phyloP scores from a whole-genome alignment of 2,329 filamentous ascomycete species.

The Rachicladosporium sp. region DNA sequence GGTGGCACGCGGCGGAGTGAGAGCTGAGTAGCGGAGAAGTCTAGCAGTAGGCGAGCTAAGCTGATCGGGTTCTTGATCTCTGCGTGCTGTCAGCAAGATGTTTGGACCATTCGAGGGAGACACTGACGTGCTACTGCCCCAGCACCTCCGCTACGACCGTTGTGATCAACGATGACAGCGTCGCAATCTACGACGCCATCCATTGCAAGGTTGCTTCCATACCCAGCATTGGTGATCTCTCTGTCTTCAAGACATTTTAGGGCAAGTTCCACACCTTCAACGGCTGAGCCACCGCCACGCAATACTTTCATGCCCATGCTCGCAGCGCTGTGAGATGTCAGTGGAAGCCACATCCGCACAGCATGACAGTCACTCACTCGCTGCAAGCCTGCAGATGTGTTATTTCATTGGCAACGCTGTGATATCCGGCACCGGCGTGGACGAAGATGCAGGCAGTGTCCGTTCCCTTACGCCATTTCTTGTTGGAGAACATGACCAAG shows the following conservation, averaged over 20 bases:
- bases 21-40: conserved; percentile 62
- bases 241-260: conserved; percentile 81
- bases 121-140: conserved; percentile 80
- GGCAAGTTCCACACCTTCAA: conserved; percentile 82
- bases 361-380: conserved; percentile 50
- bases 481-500: conserved; percentile 27
- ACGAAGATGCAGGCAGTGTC: conserved; percentile 73
- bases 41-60: conserved; percentile 70
- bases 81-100: conserved; percentile 27
- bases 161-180: conserved; percentile 82
- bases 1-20: conserved; percentile 81
- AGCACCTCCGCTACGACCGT: conserved; percentile 82
- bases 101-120: neutral
- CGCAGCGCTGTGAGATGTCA: conserved; percentile 53
- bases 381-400: conserved; percentile 77
- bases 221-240: conserved; percentile 93
- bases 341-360: conserved; percentile 1
- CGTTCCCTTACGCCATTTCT: conserved; percentile 26
- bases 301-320: conserved; percentile 71
- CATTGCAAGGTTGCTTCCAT: conserved; percentile 85
- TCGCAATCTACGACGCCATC: conserved; percentile 90
- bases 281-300: conserved; percentile 62
- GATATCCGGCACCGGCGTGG: conserved; percentile 89
- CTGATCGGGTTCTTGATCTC: conserved; percentile 89
- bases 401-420: conserved; percentile 74